Evolutionary conservation across 1,284 basidiomycete genomes (phyloP).

Genomic region (Inonotus obliquus): DNA sequence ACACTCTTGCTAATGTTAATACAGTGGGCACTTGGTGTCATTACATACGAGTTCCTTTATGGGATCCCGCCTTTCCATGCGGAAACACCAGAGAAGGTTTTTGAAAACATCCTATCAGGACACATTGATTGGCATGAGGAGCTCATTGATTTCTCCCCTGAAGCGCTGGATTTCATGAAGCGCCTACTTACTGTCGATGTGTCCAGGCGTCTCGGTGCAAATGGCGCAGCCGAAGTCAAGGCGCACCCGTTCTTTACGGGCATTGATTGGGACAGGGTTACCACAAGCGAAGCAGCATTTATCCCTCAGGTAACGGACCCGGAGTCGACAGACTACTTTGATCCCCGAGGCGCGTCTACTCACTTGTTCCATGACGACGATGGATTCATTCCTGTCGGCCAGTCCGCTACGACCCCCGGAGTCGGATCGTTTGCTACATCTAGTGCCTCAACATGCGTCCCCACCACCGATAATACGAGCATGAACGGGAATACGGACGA

Average conservation of each 20-base stretch:
- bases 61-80: constrained; percentile 98
- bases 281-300: constrained; percentile 86
- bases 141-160: constrained; percentile 80
- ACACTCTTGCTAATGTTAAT: constrained; percentile 19
- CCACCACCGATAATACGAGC: constrained; percentile 29
- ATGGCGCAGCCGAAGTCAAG: constrained; percentile 93
- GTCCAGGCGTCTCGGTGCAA: constrained; percentile 74
- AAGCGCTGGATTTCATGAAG: constrained; percentile 91
- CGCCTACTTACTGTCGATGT: constrained; percentile 84
- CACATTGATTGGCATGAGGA: constrained; percentile 96
- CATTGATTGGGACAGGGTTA: constrained; percentile 92
- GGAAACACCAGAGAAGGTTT: constrained; percentile 94
- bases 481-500: constrained; percentile 68
- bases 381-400: constrained; percentile 43
- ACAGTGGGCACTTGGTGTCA: constrained; percentile 96
- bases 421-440: constrained; percentile 37
- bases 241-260: constrained; percentile 86
- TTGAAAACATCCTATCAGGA: constrained; percentile 98
- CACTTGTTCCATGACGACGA: constrained; percentile 89
- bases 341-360: constrained; percentile 87
- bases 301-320: constrained; percentile 94
- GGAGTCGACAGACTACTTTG: constrained; percentile 99
- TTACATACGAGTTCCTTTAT: constrained; percentile 97
- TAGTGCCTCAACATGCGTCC: constrained; percentile 35
- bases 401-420: constrained; percentile 45